Evolutionary conservation across 192 early-diverging fungal genomes (phyloP).

Genomic region (Coemansia sp.): DNA sequence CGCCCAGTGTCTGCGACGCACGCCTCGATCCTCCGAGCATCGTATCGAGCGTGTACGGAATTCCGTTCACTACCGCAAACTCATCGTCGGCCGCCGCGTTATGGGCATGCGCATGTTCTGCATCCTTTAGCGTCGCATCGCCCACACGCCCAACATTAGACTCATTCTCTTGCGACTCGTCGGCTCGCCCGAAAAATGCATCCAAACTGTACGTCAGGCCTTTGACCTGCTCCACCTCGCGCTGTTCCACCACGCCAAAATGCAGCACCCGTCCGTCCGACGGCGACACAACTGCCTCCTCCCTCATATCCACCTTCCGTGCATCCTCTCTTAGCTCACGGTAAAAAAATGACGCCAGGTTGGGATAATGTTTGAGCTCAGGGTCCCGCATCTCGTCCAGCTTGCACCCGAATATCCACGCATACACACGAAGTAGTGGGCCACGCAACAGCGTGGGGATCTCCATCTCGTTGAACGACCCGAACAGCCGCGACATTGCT

Average conservation of each 20-base stretch:
- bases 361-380: conserved; percentile 75
- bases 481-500: conserved; percentile 87
- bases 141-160: conserved; percentile 24
- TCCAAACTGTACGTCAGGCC: conserved; percentile 89
- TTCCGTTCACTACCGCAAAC: conserved; percentile 86
- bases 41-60: conserved; percentile 75
- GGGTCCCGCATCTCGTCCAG: conserved; percentile 91
- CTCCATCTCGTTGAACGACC: conserved; percentile 79
- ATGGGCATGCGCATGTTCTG: conserved; percentile 55
- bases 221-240: conserved; percentile 90
- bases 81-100: conserved; percentile 73
- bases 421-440: conserved; percentile 76
- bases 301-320: conserved; percentile 59
- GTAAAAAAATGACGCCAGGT: conserved; percentile 92
- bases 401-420: conserved; percentile 85
- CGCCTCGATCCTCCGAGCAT: conserved; percentile 64
- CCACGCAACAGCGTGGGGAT: conserved; percentile 75
- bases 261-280: conserved; percentile 90
- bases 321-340: conserved; percentile 76
- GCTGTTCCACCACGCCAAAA: conserved; percentile 79
- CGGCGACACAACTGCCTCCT: conserved; percentile 68
- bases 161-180: conserved; percentile 7
- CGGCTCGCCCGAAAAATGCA: conserved; percentile 73
- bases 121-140: conserved; percentile 45
- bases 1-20: conserved; percentile 39